Evolutionary conservation across 2,329 filamentous ascomycete species (phyloP), one percentile per base, ranked within the genome.

Genomic region (Arachnopeziza araneosa): DNA sequence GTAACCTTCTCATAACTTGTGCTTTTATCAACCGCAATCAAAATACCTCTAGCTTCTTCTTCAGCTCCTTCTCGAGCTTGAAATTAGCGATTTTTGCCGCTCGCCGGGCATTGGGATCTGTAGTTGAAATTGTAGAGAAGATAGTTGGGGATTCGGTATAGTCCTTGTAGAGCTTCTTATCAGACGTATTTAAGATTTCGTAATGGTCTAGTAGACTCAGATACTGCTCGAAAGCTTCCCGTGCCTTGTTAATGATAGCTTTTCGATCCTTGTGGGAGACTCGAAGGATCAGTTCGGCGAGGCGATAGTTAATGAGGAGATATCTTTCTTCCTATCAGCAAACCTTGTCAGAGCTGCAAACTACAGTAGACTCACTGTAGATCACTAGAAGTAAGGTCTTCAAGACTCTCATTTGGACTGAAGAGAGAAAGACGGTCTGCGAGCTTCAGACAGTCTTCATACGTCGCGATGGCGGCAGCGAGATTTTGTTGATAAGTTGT

Each of bases 61-160:
- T 92, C 61, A 99, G 76, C 63, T 89, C 86, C 73, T 95, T 96
- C 74, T 98, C 95, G 56, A 90, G 84, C 68, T 85, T 87, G 75
- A 92, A 97, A 62, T 89, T 86, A 52, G 85, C 83, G 67, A 99
- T 96, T 76, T 98, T 99, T 53, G 86, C 85, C 59, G 93, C 87
- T 66, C 95, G 83, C 63, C 88, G 83, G 30, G 85, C 83, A 22
- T 87, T 83, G 3, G 90, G 83, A 74, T 90, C 72, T 24, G 78
- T 80, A 9, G 82, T 82, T 21, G 85, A 82, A 21, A 89, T 85
- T 2, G 90, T 87, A 54, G 87, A 87, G 74, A 97, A 97, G 1
- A 77, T 77, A n/a, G 79, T 77, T 2, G 87, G 88, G 24, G 87
- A 82, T 59, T 95, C 89, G 56, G 81, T 80, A 75, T 95, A 96